Conservation (phyloP, 2,329 filamentous ascomycete species). For the Kalmusia sp. region DNA sequence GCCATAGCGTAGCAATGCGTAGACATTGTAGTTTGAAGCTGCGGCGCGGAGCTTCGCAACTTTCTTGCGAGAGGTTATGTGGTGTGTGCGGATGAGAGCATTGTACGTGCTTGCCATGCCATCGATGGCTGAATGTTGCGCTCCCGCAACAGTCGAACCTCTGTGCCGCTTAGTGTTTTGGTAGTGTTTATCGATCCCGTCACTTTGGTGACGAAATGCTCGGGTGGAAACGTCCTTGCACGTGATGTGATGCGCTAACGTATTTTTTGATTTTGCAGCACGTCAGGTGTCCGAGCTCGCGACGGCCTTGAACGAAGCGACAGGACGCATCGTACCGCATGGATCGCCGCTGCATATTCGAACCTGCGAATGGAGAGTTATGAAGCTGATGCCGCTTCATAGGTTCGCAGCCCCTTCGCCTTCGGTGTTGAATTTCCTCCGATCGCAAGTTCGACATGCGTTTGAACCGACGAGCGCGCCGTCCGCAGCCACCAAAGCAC, state of each 20-base stretch:
- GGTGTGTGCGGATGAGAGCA: slow-evolving; percentile 77
- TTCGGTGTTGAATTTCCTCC: slow-evolving; percentile 46
- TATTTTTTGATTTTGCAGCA: slow-evolving; percentile 20
- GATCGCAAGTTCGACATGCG: slow-evolving; percentile 39
- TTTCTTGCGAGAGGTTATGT: slow-evolving; percentile 83
- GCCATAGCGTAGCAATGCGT: slow-evolving; percentile 71
- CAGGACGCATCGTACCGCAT: slow-evolving; percentile 29
- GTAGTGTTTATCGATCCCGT: background rate
- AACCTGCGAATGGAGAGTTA: slow-evolving; percentile 38
- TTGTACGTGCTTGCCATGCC: slow-evolving; percentile 51
- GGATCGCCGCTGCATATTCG: slow-evolving; percentile 32
- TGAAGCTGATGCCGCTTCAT: slow-evolving; percentile 44
- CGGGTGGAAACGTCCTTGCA: slow-evolving; percentile 18
- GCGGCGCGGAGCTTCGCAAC: slow-evolving; percentile 69
- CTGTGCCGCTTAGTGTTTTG: background rate
- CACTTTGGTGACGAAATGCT: background rate
- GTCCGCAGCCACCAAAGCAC: slow-evolving; percentile 28
- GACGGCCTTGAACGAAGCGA: slow-evolving; percentile 2
- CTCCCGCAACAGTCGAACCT: background rate
- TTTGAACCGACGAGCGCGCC: slow-evolving; percentile 34
- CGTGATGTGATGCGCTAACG: slow-evolving; percentile 34
- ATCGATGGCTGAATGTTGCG: slow-evolving; percentile 1
- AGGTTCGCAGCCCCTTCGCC: slow-evolving; percentile 43
- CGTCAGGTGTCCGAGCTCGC: slow-evolving; percentile 20
- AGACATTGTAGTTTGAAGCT: slow-evolving; percentile 65